Percentiles rank a stretch among this genome's conserved stretches.
Conservation (phyloP, 2,329 filamentous ascomycete species). For the Malbranchea zuffiana region DNA sequence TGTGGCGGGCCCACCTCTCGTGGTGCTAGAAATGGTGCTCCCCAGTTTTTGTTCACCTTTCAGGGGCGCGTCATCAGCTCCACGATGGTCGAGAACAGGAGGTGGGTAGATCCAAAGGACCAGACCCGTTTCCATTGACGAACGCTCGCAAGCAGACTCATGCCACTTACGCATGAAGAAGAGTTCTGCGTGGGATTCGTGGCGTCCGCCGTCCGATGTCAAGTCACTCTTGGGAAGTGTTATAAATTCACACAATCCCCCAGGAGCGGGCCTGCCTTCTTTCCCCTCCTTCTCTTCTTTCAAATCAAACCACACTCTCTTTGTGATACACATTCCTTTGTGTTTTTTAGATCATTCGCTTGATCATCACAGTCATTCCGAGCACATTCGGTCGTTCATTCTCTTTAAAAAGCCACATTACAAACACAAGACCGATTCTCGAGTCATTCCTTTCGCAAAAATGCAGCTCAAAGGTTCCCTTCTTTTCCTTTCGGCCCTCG, state of each 20-base stretch:
- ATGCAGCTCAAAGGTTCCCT: constrained; percentile 33
- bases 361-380: neutral
- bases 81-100: neutral
- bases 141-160: neutral
- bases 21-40: too few species aligned
- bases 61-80: neutral
- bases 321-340: neutral
- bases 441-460: constrained; percentile 14
- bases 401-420: neutral
- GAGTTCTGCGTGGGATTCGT: neutral
- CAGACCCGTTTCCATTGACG: neutral
- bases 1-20: too few species aligned
- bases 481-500: constrained; percentile 28
- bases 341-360: neutral
- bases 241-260: neutral
- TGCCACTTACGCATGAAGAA: neutral
- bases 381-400: neutral
- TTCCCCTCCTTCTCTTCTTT: neutral
- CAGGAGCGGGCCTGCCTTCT: neutral
- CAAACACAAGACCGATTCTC: too few species aligned
- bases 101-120: neutral
- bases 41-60: too few species aligned
- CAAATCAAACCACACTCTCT: neutral
- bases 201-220: neutral
- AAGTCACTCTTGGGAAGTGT: neutral